Evolutionary conservation across 2,329 filamentous ascomycete species (phyloP).

Genomic region (Fusarium sp.): DNA sequence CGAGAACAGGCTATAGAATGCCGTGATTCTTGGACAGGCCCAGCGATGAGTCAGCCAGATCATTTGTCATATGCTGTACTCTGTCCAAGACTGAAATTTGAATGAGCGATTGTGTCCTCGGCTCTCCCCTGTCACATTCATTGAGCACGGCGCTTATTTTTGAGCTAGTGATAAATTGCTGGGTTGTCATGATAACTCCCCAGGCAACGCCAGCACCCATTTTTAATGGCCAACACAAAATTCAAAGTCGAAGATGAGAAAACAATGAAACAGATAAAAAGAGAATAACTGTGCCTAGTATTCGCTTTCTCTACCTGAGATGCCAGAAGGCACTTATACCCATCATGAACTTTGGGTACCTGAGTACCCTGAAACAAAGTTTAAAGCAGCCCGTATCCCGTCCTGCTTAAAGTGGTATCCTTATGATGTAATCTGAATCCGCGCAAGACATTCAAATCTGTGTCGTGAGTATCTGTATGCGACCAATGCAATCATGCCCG

Average conservation of each 20-base stretch:
- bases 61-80: neutral
- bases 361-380: neutral
- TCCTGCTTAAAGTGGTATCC: conserved; percentile 40
- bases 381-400: conserved; percentile 12
- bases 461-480: conserved; percentile 19
- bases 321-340: neutral
- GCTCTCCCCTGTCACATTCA: neutral
- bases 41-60: neutral
- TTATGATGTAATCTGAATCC: conserved; percentile 41
- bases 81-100: neutral
- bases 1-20: conserved; percentile 24
- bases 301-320: neutral
- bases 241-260: neutral
- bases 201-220: neutral
- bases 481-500: conserved; percentile 31
- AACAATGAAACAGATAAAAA: neutral
- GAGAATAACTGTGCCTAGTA: neutral
- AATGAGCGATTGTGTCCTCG: neutral
- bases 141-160: neutral
- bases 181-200: conserved; percentile 13
- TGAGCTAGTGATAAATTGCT: neutral
- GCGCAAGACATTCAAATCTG: conserved; percentile 28
- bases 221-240: neutral
- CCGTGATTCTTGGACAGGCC: neutral
- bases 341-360: neutral